Base-by-base conservation (phyloP, 2,329 filamentous ascomycete species). In the Colletotrichum melonis region DNA sequence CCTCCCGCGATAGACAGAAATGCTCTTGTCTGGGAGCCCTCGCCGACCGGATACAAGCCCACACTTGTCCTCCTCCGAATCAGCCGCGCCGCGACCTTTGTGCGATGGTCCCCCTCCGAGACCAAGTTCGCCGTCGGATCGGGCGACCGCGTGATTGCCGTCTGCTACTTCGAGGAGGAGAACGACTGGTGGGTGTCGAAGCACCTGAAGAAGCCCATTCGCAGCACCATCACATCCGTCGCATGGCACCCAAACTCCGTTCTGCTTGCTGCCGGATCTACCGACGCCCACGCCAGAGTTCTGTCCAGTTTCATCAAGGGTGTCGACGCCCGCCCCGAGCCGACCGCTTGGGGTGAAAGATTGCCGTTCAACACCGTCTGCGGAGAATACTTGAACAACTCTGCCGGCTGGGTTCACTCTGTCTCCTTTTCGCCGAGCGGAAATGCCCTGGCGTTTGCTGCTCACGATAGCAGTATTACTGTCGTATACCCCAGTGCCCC, bases 141-240 rank as follows among this genome's bases (percentile, higher is more conserved):
- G 32, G 97, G 97, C 75, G 97, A 98, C 78, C 92, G 97, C 76
- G 93, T 98, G 76, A 98, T 99, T 79, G 95, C 97, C 54, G 90
- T 98, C 78, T 99, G 97, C 88, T 98, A 98, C 87, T 99, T 99
- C 79, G 97, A 99, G 81, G 94, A 98, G 82, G 97, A 99, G 84
- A 98, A 99, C 84, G 95, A 99, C 87, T 99, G 97, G 97, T 99
- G 97, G 97, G 96, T 99, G 55, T 98, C 95, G 49, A 99, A 99
- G 89, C 97, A 99, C 85, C 86, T 99, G 81, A 98, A 98, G 91
- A 99, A 98, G 90, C 97, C 97, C 24, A 97, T 99, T 79, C 94
- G 96, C 77, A 98, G 95, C 82, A 99, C 97, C 70, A 96, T 99
- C 79, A 98, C 97, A 69, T 95, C 94, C 19, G 91, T 99, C 57